Conservation (phyloP, 768 basidiomycete genomes). For the Hygrocybe coccinea region DNA sequence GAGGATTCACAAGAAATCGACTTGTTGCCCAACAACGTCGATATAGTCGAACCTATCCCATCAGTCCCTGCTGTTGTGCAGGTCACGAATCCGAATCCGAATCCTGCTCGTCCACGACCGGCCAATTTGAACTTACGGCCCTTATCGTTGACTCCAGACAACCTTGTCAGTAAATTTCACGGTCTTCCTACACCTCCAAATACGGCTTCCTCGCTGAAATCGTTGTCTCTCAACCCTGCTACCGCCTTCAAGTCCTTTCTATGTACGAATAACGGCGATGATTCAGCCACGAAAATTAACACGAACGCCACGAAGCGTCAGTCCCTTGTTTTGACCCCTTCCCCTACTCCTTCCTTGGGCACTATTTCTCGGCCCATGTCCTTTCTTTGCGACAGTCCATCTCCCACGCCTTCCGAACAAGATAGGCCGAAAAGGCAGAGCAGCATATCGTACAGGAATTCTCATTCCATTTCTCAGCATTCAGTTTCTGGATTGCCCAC, state of each 20-base stretch:
- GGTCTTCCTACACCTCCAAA: constrained; percentile 53
- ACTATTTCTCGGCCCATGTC: constrained; percentile 18
- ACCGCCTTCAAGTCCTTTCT: constrained; percentile 31
- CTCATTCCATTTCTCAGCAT: constrained; percentile 35
- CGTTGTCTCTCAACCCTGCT: constrained; percentile 45
- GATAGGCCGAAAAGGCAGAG: constrained; percentile 46
- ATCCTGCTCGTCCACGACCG: constrained; percentile 52
- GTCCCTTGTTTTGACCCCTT: constrained; percentile 29
- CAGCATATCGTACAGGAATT: constrained; percentile 71
- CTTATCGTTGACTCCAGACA: constrained; percentile 61
- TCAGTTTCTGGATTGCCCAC: constrained; percentile 53
- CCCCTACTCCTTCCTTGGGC: constrained; percentile 27
- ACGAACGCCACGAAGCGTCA: constrained; percentile 26
- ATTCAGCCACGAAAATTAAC: constrained; percentile 17
- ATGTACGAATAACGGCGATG: constrained; percentile 24
- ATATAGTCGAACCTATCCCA: constrained; percentile 20
- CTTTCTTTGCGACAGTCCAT: constrained; percentile 34
- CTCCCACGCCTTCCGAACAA: constrained; percentile 28
- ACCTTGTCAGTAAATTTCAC: constrained; percentile 32
- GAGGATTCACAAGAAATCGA: constrained; percentile 50
- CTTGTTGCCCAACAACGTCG: constrained; percentile 16
- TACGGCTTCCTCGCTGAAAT: constrained; percentile 26
- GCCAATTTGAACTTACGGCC: constrained; percentile 63
- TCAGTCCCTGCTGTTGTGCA: constrained; percentile 30
- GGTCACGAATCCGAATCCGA: constrained; percentile 32